phyloP scores from a whole-genome alignment of 192 early-diverging fungal genomes.

The Coemansia sp. region DNA sequence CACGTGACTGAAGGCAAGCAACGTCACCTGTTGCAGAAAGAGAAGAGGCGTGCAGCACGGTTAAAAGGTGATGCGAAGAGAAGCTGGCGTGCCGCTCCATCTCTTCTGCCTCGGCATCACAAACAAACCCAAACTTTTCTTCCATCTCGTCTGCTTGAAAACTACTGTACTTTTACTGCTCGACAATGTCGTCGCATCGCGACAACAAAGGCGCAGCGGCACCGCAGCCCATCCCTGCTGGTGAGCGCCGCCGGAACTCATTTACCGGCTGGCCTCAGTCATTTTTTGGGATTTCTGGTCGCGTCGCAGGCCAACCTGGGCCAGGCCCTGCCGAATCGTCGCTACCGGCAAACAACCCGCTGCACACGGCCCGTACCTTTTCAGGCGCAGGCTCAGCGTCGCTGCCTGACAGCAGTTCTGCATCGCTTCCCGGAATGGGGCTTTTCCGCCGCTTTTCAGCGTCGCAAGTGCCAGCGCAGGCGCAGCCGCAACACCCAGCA shows the following conservation, averaged over 20 bases:
- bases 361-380: constrained; percentile 4
- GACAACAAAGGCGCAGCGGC: constrained; percentile 17
- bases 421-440: constrained; percentile 35
- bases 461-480: constrained; percentile 16
- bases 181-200: neutral
- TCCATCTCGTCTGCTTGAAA: neutral
- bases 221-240: constrained; percentile 34
- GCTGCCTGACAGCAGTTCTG: constrained; percentile 14
- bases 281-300: constrained; percentile 23
- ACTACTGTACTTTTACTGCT: neutral
- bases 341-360: constrained; percentile 2
- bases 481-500: constrained; percentile 1
- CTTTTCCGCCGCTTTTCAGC: constrained; percentile 44
- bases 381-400: constrained; percentile 9
- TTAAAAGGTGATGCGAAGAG: neutral
- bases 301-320: neutral
- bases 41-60: neutral
- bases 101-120: neutral
- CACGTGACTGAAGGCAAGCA: constrained; percentile 6
- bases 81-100: neutral
- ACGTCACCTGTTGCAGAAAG: constrained; percentile 19
- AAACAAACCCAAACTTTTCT: neutral
- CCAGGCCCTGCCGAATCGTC: constrained; percentile 5
- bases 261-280: constrained; percentile 39
- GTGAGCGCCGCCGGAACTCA: constrained; percentile 33